Evolutionary conservation across 1,139 yeast genomes (phyloP), one percentile per base, ranked within the genome.

Genomic region (Maudiozyma humilis): DNA sequence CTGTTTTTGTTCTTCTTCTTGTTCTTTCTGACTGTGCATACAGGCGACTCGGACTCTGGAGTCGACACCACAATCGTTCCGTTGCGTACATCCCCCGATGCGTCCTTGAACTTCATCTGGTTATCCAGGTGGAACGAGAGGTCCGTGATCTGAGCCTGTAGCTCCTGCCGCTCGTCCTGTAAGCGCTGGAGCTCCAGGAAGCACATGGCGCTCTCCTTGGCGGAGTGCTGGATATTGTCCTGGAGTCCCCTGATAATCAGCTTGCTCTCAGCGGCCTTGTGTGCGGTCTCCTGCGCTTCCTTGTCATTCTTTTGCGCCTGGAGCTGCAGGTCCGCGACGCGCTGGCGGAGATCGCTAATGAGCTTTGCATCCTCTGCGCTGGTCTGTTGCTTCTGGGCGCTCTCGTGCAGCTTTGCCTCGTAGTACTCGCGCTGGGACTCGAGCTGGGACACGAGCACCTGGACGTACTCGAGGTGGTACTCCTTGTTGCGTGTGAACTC

Each of bases 381-480:
- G n/a, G n/a, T n/a, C n/a, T n/a, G n/a, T n/a, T n/a, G n/a, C n/a
- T n/a, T n/a, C n/a, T n/a, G n/a, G n/a, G n/a, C 38, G 13, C 67
- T 63, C 37, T 72, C 73, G n/a, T 68, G 62, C 25, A 83, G 54
- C 46, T 79, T 71, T 10, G 70, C 67, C 56, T 87, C 96, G 58
- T 84, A 88, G 62, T 82, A 85, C 49, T 84, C 91, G 43, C 95
- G 69, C 62, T 88, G 96, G n/a, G 93, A 82, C 42, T 88, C 95
- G 43, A 88, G 65, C 56, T 88, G 96, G 4, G 89, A 78, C 2
- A 87, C 73, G 36, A 88, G 66, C 40, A 88, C 68, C 53, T 83
- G 84, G 0, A 94, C 82, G 59, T 87, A 87, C 59, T 88, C 95
- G 49, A 83, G 67, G 8, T 86, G 87, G 43, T 82, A 64, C 37